Evolutionary conservation across 2,329 filamentous ascomycete species (phyloP), one percentile per base, ranked within the genome.

Genomic region (Xylariales sp.): DNA sequence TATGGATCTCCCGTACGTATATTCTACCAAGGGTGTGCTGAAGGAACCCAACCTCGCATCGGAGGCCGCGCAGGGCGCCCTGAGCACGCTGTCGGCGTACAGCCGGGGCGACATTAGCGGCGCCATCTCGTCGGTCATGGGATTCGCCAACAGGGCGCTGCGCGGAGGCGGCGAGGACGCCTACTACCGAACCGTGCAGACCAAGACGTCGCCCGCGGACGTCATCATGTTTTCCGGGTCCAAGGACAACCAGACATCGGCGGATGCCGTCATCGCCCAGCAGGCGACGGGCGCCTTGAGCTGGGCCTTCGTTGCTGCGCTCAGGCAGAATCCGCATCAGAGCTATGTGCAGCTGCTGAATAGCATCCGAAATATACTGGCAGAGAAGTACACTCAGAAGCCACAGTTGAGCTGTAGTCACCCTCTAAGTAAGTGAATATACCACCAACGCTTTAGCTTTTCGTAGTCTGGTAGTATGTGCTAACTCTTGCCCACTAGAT

Each of bases 241-340:
- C 69, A 97, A 97, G 64, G 93, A 97, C 57, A 81, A 86, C 50
- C 93, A 98, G 67, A 98, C 91, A 54, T 90, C 85, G 82, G 86
- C 88, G 63, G 93, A 98, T 60, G 90, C 91, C 14, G 86, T 81
- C 16, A 96, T 97, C 52, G 81, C 76, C 27, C 85, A 89, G 36
- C 78, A 96, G 65, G 91, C 93, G 19, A 97, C 93, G 0, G 93
- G 93, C 37, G 93, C 93, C 57, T 97, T 98, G 93, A 95, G 89
- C 2, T 96, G 87, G 82, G 93, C 93, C 11, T 98, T 98, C 61
- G 90, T 98, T 60, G 85, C 74, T 5, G 84, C 90, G 29, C 76
- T 98, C 50, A 91, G 88, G 70, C 95, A 95, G 76, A 95, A 97
- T 61, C 90, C 91, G 0, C 90, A 96, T 57, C 93, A 98, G 70